A percentile compares a stretch with the other conserved stretches of the same genome.
phyloP scores from a whole-genome alignment of 495 filamentous ascomycete species.

The Staphylotrichum longicolle region DNA sequence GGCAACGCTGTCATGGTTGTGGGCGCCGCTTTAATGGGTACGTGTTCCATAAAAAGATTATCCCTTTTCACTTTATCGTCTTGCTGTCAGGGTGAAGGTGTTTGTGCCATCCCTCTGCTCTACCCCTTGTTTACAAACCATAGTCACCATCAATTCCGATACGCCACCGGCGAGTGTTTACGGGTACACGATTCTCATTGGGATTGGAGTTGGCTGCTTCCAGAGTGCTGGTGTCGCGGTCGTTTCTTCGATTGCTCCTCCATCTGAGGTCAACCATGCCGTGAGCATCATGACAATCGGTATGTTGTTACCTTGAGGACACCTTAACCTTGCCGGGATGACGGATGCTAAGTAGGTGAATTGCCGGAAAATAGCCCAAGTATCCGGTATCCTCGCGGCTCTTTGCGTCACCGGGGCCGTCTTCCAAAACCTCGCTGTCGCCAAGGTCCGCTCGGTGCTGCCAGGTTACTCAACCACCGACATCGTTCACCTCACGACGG shows the following conservation, averaged over 20 bases:
- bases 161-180: conserved; percentile 46
- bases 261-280: conserved; percentile 40
- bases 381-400: neutral
- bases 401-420: conserved; percentile 7
- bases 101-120: no score
- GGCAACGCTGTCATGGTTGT: conserved; percentile 47
- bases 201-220: conserved; percentile 51
- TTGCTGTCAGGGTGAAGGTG: no score
- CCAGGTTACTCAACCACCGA: neutral
- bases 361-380: neutral
- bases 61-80: no score
- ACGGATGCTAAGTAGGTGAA: no score
- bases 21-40: conserved; percentile 49
- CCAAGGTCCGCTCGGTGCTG: neutral
- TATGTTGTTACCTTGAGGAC: no score
- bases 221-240: conserved; percentile 51
- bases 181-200: conserved; percentile 52
- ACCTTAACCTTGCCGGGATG: no score
- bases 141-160: conserved; percentile 27
- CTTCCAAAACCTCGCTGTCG: conserved; percentile 1
- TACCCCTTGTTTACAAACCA: neutral
- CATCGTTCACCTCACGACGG: neutral
- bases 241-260: conserved; percentile 44
- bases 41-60: neutral
- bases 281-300: conserved; percentile 41